phyloP scores from a whole-genome alignment of 2,329 filamentous ascomycete genomes.

The Trichocomaceae sp. region DNA sequence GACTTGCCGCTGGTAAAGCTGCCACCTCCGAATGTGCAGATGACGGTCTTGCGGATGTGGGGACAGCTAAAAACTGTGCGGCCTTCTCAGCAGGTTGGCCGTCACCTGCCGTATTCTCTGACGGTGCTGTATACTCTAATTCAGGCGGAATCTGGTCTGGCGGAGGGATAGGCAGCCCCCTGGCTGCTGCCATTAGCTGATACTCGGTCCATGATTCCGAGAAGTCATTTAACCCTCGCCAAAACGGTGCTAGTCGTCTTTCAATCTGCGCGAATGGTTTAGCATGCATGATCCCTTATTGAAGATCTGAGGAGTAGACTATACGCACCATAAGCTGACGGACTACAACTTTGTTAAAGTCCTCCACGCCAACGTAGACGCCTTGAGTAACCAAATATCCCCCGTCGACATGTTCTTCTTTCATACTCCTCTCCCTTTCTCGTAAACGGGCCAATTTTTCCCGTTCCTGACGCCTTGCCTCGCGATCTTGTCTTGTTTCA shows the following conservation, averaged over 20 bases:
- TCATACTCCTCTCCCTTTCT: conserved; percentile 84
- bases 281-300: conserved; percentile 2
- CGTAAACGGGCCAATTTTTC: conserved; percentile 69
- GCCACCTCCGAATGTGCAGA: conserved; percentile 41
- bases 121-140: conserved; percentile 48
- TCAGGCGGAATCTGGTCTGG: conserved; percentile 77
- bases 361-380: conserved; percentile 84
- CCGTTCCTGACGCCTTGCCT: conserved; percentile 75
- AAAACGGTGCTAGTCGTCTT: conserved; percentile 85
- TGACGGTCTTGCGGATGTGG: conserved; percentile 68
- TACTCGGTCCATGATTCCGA: conserved; percentile 85
- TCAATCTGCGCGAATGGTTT: conserved; percentile 66
- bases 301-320: neutral
- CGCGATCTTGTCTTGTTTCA: conserved; percentile 86
- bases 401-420: conserved; percentile 87
- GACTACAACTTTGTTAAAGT: conserved; percentile 84
- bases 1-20: neutral
- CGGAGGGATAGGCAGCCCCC: conserved; percentile 74
- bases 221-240: conserved; percentile 87
- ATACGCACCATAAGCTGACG: conserved; percentile 75
- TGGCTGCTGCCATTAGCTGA: conserved; percentile 85
- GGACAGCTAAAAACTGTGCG: conserved; percentile 67
- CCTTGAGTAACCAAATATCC: conserved; percentile 92
- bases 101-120: conserved; percentile 37
- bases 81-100: conserved; percentile 53